Base-by-base conservation (phyloP, 768 basidiomycete species). In the Tylopilus sp. region DNA sequence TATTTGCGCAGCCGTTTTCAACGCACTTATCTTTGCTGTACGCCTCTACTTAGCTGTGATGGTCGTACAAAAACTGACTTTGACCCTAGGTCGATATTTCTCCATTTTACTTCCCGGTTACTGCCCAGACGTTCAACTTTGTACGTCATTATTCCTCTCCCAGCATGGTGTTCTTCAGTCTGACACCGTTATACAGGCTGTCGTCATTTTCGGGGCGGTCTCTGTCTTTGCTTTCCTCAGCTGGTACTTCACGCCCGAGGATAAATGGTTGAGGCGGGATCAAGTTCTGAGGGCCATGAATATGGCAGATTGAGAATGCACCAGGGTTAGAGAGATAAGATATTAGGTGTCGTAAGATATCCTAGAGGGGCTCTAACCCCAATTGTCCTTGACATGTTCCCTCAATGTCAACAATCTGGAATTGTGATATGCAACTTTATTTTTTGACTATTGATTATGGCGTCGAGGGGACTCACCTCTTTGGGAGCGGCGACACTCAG, bases 31-130 rank as follows among this genome's bases (percentile, higher is more conserved):
- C 11, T 85, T 93, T 59, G 74, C 85, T 20, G 88, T 90, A 61
- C 54, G 86, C 73, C n/a, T 41, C 7, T 18, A 31, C 20, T 22
- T 48, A 6, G 17, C 11, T 20, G 52, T 26, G 44, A 63, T 26
- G 23, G 22, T 33, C 12, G 13, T 21, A 38, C 21, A 20, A 1
- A 9, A 26, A 49, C 42, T 57, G 28, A 60, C 39, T 26, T 33
- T 26, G 53, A 40, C 44, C 43, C 18, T 54, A 89, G 89, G 84
- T 88, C 56, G 82, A 86, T 74, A 75, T 90, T 48, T 93, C 92
- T 22, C 93, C 93, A 1, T 95, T 92, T 75, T 81, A 75, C 67
- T 95, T 90, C 75, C 93, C 93, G 1, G 86, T 91, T 25, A 82
- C 75, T 10, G 77, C 85, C 0, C 68, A 79, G 52, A 85, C 78